Percentiles rank a stretch among this genome's conserved stretches.
phyloP scores from a whole-genome alignment of 306 rosid genomes.

The Oemleria cerasiformis region DNA sequence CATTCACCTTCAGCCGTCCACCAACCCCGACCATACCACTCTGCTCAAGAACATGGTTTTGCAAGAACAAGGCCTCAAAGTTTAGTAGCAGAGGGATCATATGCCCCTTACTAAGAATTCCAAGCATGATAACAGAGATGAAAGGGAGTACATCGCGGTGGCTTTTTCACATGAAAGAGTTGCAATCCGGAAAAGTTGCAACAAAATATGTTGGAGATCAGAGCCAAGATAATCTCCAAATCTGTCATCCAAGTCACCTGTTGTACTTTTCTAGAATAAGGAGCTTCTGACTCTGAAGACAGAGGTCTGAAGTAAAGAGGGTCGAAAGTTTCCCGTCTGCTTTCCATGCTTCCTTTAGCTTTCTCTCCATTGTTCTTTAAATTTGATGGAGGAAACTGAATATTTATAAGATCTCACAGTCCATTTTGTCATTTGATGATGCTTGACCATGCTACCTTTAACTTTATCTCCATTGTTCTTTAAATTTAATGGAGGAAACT shows the following conservation, averaged over 20 bases:
- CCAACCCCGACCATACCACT: too few species aligned
- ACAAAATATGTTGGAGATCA: conserved; percentile 40
- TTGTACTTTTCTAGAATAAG: conserved; percentile 1
- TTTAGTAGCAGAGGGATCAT: conserved; percentile 51
- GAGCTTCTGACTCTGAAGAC: background rate
- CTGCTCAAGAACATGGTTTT: too few species aligned
- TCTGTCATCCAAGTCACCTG: conserved; percentile 41
- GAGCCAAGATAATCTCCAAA: conserved; percentile 41
- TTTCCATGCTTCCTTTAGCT: conserved; percentile 41
- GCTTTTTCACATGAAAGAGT: conserved; percentile 46
- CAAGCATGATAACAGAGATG: conserved; percentile 44
- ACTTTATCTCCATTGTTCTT: background rate
- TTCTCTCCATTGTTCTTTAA: conserved; percentile 2
- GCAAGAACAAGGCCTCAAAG: conserved; percentile 48
- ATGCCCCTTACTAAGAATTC: conserved; percentile 37
- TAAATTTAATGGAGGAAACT: conserved; percentile 34
- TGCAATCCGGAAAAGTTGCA: conserved; percentile 45
- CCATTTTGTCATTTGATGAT: conserved; percentile 25
- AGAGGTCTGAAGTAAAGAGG: conserved; percentile 41
- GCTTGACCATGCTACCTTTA: background rate
- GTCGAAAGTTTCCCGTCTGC: conserved; percentile 36
- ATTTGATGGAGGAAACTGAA: conserved; percentile 42
- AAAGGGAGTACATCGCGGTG: conserved; percentile 46
- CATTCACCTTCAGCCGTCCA: too few species aligned
- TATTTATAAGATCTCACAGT: conserved; percentile 47